A percentile compares a stretch with the other conserved stretches of the same genome.
These are phyloP conservation scores for Colletotrichum orbiculare DNA, from an alignment of 2,329 filamentous ascomycete species.

Conservation along the genomic window DNA sequence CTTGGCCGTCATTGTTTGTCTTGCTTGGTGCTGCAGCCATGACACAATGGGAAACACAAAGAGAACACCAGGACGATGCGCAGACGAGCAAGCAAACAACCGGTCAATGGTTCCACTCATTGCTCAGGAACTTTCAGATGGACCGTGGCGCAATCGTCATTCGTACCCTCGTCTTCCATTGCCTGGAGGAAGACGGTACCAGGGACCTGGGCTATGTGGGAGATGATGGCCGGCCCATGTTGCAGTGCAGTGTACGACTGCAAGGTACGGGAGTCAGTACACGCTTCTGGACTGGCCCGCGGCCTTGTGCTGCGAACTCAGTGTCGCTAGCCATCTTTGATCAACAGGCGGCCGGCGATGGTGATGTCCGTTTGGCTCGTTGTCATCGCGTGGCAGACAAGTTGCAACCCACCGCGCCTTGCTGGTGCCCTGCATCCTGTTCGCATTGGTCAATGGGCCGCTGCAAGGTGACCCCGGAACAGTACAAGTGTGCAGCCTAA, in stretches of 20 bases:
- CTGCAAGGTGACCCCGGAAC: constrained; percentile 10
- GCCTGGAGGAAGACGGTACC: constrained; percentile 11
- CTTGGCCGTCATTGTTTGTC: too few relatives aligned
- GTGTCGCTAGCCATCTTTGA: background rate
- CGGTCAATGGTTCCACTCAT: constrained; percentile 1
- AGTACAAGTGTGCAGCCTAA: background rate
- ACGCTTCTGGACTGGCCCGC: constrained; percentile 31
- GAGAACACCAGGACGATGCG: background rate
- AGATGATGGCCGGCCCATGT: constrained; percentile 22
- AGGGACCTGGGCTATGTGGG: constrained; percentile 30
- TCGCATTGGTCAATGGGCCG: constrained; percentile 20
- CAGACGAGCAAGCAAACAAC: constrained; percentile 7
- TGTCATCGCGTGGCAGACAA: constrained; percentile 20
- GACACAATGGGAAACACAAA: constrained; percentile 1
- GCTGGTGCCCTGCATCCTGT: constrained; percentile 17
- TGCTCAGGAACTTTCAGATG: background rate
- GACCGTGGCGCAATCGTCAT: too few relatives aligned
- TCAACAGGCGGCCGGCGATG: constrained; percentile 12
- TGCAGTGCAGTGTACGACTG: constrained; percentile 33
- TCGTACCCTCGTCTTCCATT: background rate
- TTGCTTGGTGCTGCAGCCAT: constrained; percentile 9
- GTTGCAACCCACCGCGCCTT: constrained; percentile 7
- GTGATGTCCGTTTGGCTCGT: constrained; percentile 7
- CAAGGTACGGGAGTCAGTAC: constrained; percentile 34
- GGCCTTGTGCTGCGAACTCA: background rate